phyloP scores from a whole-genome alignment of 73 alveolate species.

The Paramecium bursaria region DNA sequence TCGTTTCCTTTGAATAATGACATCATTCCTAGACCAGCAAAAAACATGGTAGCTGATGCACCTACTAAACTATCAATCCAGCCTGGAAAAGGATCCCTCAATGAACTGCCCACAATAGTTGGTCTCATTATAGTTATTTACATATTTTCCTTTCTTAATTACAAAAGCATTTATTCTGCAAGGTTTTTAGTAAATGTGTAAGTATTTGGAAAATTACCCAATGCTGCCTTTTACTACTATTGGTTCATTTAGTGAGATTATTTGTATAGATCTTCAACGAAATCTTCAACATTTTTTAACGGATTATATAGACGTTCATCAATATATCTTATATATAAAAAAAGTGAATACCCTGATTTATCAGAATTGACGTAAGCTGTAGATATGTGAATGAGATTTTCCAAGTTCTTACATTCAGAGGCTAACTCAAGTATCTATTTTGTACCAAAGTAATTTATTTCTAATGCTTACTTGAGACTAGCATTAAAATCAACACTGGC shows the following conservation, averaged over 20 bases:
- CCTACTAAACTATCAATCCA: conserved; percentile 87
- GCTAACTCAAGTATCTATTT: conserved; percentile 78
- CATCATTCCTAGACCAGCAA: conserved; percentile 84
- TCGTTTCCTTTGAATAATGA: conserved; percentile 76
- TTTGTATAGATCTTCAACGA: background rate
- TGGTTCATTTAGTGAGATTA: conserved; percentile 9
- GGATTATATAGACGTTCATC: conserved; percentile 54
- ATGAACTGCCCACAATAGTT: conserved; percentile 84
- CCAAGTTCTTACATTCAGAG: conserved; percentile 69
- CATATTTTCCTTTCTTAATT: conserved; percentile 72
- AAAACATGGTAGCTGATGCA: conserved; percentile 82
- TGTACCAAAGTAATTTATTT: conserved; percentile 81
- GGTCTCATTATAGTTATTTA: conserved; percentile 85
- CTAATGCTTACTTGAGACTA: conserved; percentile 77
- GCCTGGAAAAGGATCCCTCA: conserved; percentile 88
- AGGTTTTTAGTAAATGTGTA: conserved; percentile 89
- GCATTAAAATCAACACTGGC: conserved; percentile 83
- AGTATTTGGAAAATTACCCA: conserved; percentile 88
- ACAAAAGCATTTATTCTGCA: conserved; percentile 81
- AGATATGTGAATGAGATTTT: conserved; percentile 77
- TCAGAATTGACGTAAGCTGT: conserved; percentile 81
- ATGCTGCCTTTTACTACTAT: conserved; percentile 60
- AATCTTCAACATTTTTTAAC: conserved; percentile 25
- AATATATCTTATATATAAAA: conserved; percentile 1
- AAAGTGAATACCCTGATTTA: conserved; percentile 80